These are phyloP conservation scores for Letharia lupina DNA, from an alignment of 495 filamentous ascomycete species.

Conservation along the genomic window DNA sequence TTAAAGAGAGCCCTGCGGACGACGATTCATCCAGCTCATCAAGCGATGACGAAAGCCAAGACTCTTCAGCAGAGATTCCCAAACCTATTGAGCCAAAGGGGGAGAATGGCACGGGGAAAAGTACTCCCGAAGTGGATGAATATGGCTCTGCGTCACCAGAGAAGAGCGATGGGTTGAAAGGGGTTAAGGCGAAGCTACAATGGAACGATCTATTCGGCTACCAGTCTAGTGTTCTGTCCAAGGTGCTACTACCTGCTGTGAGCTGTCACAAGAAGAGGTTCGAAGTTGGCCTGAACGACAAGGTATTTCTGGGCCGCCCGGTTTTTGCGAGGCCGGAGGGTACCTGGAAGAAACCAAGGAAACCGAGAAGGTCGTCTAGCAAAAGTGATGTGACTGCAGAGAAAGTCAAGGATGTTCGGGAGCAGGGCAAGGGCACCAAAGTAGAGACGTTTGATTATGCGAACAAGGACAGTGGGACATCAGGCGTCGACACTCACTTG, in stretches of 20 bases:
- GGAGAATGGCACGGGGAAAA: conserved; percentile 10
- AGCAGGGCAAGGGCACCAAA: neutral
- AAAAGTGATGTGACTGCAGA: conserved; percentile 15
- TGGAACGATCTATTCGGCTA: conserved; percentile 24
- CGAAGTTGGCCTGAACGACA: conserved; percentile 75
- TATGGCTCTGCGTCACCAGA: conserved; percentile 31
- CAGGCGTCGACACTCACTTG: neutral
- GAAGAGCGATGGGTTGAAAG: conserved; percentile 13
- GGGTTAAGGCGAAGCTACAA: conserved; percentile 2
- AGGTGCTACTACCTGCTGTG: conserved; percentile 67
- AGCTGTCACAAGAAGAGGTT: conserved; percentile 82
- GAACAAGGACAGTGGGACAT: conserved; percentile 5
- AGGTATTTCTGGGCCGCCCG: conserved; percentile 80
- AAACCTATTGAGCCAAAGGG: conserved; percentile 22
- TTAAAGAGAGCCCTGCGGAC: conserved; percentile 6
- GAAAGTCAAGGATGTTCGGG: neutral
- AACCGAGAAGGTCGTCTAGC: conserved; percentile 34
- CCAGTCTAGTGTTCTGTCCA: conserved; percentile 58
- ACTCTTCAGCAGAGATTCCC: conserved; percentile 38
- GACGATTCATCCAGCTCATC: conserved; percentile 20
- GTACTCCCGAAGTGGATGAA: conserved; percentile 38
- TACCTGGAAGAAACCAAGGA: conserved; percentile 73
- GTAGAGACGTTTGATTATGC: conserved; percentile 9
- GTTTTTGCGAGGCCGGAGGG: conserved; percentile 83
- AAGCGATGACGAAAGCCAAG: conserved; percentile 35